Conservation (phyloP, 805 yeast genomes). For the Alloascoidea hylecoeti region DNA sequence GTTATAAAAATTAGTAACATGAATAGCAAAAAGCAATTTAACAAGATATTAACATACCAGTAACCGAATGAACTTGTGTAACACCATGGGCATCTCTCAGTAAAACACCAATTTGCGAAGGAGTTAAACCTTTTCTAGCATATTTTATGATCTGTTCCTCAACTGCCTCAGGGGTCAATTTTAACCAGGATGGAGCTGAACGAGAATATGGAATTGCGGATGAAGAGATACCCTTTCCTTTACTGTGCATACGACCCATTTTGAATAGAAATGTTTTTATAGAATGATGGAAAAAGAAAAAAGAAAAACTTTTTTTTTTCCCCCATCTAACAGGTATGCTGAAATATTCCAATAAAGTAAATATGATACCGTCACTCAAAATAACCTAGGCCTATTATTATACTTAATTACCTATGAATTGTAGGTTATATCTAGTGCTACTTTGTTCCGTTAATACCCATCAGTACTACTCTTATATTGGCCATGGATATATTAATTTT, state of each 20-base stretch:
- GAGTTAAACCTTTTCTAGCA: constrained; percentile 99
- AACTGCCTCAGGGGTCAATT: constrained; percentile 87
- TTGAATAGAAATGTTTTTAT: constrained; percentile 28
- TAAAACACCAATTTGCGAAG: constrained; percentile 98
- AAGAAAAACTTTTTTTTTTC: neutral
- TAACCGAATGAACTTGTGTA: constrained; percentile 90
- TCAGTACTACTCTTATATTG: no score
- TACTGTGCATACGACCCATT: constrained; percentile 99
- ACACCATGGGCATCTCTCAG: constrained; percentile 99
- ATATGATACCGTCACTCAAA: no score
- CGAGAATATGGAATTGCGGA: constrained; percentile 99
- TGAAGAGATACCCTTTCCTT: constrained; percentile 98
- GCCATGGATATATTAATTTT: no score
- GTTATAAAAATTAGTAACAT: no score
- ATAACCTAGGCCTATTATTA: no score
- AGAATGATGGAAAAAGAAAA: neutral
- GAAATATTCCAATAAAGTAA: no score
- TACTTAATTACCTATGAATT: no score
- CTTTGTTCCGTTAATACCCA: no score
- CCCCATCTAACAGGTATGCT: no score
- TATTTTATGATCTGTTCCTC: constrained; percentile 97
- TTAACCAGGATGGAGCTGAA: constrained; percentile 98
- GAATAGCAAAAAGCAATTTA: no score
- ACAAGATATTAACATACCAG: no score
- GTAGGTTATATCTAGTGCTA: no score